Evolutionary conservation across 2,329 filamentous ascomycete species (phyloP).

Genomic region (Claviceps citrina): DNA sequence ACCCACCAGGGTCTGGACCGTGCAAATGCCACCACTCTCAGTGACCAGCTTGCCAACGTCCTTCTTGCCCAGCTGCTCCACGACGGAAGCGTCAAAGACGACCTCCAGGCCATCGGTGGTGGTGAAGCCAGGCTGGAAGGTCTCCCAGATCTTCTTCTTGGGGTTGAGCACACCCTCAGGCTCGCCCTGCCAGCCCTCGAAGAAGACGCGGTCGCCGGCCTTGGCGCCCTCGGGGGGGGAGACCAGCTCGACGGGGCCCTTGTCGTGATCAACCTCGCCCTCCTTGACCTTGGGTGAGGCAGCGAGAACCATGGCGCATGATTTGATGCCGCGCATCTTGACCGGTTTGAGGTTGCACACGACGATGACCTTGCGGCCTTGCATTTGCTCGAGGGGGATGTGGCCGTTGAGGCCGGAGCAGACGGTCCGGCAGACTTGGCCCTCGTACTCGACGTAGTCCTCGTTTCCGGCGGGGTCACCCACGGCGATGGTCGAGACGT

Average conservation of each 20-base stretch:
- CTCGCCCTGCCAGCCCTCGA: conserved; percentile 87
- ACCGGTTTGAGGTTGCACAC: conserved; percentile 98
- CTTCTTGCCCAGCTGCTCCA: conserved; percentile 61
- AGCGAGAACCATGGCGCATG: conserved; percentile 79
- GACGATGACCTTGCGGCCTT: conserved; percentile 83
- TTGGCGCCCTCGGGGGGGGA: conserved; percentile 61
- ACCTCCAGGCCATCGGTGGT: conserved; percentile 71
- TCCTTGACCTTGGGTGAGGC: conserved; percentile 73
- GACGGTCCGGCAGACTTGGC: conserved; percentile 82
- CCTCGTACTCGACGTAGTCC: conserved; percentile 69
- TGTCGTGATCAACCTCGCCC: conserved; percentile 73
- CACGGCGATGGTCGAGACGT: conserved; percentile 87
- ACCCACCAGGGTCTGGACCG: conserved; percentile 62
- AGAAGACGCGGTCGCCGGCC: conserved; percentile 78
- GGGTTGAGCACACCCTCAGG: conserved; percentile 90
- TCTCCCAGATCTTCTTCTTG: conserved; percentile 99
- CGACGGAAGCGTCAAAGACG: conserved; percentile 65
- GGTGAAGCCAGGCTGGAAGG: conserved; percentile 87
- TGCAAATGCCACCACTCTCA: conserved; percentile 64
- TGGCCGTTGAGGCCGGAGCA: conserved; percentile 94
- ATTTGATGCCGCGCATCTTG: conserved; percentile 84
- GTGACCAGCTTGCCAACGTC: conserved; percentile 57
- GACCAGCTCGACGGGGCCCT: conserved; percentile 83
- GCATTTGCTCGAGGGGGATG: conserved; percentile 88
- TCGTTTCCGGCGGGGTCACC: conserved; percentile 81